Conservation (phyloP, 352 stramenopile genomes). For the Pythium sp. region DNA sequence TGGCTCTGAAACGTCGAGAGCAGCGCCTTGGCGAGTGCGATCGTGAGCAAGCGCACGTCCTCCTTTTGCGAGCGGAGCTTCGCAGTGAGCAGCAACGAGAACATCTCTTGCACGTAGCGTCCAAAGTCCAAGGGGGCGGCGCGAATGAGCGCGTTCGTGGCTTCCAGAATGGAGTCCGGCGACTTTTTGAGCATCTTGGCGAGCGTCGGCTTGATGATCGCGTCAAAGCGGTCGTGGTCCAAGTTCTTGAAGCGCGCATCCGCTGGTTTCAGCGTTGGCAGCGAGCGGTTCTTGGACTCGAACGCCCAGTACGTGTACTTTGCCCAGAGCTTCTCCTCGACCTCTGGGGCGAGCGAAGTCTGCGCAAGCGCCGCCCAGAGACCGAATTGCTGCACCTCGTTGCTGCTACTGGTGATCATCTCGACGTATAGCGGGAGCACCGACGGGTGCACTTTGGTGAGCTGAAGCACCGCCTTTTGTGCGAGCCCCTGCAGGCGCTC, state of each 20-base stretch:
- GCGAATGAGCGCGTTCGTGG: constrained; percentile 44
- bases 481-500: constrained; percentile 41
- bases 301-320: constrained; percentile 76
- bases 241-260: constrained; percentile 58
- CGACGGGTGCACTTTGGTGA: constrained; percentile 43
- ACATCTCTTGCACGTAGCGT: constrained; percentile 57
- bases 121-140: constrained; percentile 65
- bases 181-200: constrained; percentile 83
- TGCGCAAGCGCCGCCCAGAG: constrained; percentile 59
- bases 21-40: constrained; percentile 49
- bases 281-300: constrained; percentile 61
- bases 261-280: constrained; percentile 30
- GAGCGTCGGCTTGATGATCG: constrained; percentile 57
- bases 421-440: constrained; percentile 43
- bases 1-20: constrained; percentile 46
- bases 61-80: constrained; percentile 86
- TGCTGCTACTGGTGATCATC: constrained; percentile 23
- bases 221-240: constrained; percentile 59
- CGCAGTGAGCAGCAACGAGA: constrained; percentile 56
- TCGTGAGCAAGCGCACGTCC: constrained; percentile 56
- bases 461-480: constrained; percentile 36
- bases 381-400: constrained; percentile 55
- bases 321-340: constrained; percentile 45
- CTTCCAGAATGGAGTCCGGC: constrained; percentile 71
- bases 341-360: constrained; percentile 25